Percentiles rank a stretch among this genome's conserved stretches.
Conservation (phyloP, 495 filamentous ascomycete genomes). For the Antarctomyces pellizariae region DNA sequence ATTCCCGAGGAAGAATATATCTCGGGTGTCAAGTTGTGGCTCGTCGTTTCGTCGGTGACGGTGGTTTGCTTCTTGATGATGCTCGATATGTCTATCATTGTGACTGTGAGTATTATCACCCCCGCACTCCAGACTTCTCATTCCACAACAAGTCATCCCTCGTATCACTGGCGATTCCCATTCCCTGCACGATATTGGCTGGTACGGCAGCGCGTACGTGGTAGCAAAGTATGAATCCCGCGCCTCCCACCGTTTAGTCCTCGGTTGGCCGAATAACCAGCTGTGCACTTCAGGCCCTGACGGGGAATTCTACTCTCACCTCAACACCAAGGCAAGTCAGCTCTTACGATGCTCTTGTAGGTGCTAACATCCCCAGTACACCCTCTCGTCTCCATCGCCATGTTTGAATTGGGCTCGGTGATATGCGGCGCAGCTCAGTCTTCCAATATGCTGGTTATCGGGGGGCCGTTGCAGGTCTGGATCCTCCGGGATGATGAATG, state of each 20-base stretch:
- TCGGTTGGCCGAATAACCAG: slow-evolving; percentile 7
- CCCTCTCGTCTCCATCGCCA: slow-evolving; percentile 18
- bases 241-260: slow-evolving; percentile 8
- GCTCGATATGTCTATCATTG: slow-evolving; percentile 25
- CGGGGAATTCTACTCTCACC: slow-evolving; percentile 24
- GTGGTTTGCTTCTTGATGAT: slow-evolving; percentile 23
- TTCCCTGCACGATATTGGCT: slow-evolving; percentile 22
- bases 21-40: slow-evolving; percentile 14
- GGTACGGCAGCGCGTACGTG: slow-evolving; percentile 27
- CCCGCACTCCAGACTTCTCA: slow-evolving; percentile 6
- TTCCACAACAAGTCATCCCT: slow-evolving; percentile 16
- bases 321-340: slow-evolving; percentile 17
- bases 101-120: slow-evolving; percentile 19
- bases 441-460: slow-evolving; percentile 27
- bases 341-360: no score
- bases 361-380: no score
- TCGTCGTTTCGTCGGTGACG: slow-evolving; percentile 12
- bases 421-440: slow-evolving; percentile 26
- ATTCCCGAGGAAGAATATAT: no score
- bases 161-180: slow-evolving; percentile 21
- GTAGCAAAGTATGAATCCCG: slow-evolving; percentile 17
- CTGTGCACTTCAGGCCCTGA: slow-evolving; percentile 21
- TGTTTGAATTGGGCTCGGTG: slow-evolving; percentile 29
- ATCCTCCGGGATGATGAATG: slow-evolving; percentile 26
- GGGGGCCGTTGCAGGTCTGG: slow-evolving; percentile 29